Conservation (phyloP, 495 filamentous ascomycete species). For the Penicillium bialowiezense region DNA sequence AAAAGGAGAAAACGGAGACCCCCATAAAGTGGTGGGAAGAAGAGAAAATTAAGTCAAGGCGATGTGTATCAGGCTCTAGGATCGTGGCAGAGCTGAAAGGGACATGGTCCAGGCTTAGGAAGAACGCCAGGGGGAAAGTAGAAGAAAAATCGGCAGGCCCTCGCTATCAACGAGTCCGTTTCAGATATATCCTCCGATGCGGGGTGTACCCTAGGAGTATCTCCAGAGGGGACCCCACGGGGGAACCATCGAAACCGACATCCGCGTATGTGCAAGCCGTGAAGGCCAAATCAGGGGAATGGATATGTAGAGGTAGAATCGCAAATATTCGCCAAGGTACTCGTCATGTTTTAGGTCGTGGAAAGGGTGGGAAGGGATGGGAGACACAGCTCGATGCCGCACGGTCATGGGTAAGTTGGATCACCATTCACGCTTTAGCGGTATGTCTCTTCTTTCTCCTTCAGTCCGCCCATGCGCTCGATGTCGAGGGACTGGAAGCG, state of each 20-base stretch:
- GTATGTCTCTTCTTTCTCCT: constrained; percentile 70
- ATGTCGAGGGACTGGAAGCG: constrained; percentile 91
- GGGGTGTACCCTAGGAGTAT: neutral
- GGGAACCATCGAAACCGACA: constrained; percentile 16
- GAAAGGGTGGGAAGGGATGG: constrained; percentile 16
- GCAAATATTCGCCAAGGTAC: constrained; percentile 29
- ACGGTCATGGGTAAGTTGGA: constrained; percentile 1
- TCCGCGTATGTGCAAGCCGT: constrained; percentile 39
- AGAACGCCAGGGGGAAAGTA: constrained; percentile 25
- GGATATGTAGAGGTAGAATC: constrained; percentile 23
- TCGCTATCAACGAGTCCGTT: constrained; percentile 32
- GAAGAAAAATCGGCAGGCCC: constrained; percentile 30
- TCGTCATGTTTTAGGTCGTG: constrained; percentile 43
- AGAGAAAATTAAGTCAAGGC: constrained; percentile 10
- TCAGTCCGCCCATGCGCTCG: constrained; percentile 89
- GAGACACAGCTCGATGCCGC: constrained; percentile 4
- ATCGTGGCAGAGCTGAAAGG: constrained; percentile 40
- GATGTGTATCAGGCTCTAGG: constrained; percentile 39
- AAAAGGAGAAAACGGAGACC: constrained; percentile 9
- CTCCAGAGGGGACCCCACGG: constrained; percentile 5
- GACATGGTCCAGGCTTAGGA: constrained; percentile 27
- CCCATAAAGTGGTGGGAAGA: constrained; percentile 12
- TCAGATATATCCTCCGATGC: constrained; percentile 2
- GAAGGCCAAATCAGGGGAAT: constrained; percentile 17
- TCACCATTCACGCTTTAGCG: constrained; percentile 23